Evolutionary conservation across 768 basidiomycete species (phyloP).

Genomic region (Panus rudis): DNA sequence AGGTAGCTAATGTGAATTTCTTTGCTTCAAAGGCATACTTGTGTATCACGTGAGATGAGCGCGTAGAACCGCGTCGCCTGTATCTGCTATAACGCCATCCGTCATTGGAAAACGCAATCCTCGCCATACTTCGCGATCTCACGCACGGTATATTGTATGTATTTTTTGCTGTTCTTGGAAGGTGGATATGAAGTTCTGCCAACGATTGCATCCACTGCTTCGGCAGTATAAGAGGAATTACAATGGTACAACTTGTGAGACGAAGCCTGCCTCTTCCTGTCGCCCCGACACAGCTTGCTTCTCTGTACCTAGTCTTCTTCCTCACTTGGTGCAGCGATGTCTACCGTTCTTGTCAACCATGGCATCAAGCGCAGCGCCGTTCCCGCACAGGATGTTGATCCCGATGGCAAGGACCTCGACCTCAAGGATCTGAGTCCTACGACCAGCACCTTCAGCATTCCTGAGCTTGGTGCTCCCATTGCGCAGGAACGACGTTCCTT

Average conservation of each 20-base stretch:
- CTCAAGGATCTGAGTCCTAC: constrained; percentile 14
- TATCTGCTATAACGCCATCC: constrained; percentile 20
- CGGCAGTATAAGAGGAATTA: constrained; percentile 4
- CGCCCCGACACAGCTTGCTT: no score
- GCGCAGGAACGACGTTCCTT: constrained; percentile 20
- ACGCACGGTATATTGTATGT: constrained; percentile 4
- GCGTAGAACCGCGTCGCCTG: constrained; percentile 1
- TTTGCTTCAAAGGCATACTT: neutral
- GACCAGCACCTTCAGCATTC: constrained; percentile 7
- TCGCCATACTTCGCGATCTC: constrained; percentile 11
- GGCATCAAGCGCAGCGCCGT: constrained; percentile 3
- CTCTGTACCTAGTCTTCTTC: constrained; percentile 1
- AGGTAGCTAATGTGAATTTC: constrained; percentile 7
- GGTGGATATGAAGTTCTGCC: no score
- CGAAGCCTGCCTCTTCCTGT: no score
- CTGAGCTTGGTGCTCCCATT: constrained; percentile 8
- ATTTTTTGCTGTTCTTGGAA: constrained; percentile 9
- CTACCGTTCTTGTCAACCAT: constrained; percentile 7
- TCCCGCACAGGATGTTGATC: constrained; percentile 5
- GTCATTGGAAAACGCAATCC: constrained; percentile 18
- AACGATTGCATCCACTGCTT: neutral
- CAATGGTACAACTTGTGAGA: no score
- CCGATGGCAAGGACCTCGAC: constrained; percentile 8
- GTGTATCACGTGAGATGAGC: constrained; percentile 11
- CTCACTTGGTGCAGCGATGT: constrained; percentile 9